phyloP scores from a whole-genome alignment of 129 eudicot species.

The Silybum marianum region DNA sequence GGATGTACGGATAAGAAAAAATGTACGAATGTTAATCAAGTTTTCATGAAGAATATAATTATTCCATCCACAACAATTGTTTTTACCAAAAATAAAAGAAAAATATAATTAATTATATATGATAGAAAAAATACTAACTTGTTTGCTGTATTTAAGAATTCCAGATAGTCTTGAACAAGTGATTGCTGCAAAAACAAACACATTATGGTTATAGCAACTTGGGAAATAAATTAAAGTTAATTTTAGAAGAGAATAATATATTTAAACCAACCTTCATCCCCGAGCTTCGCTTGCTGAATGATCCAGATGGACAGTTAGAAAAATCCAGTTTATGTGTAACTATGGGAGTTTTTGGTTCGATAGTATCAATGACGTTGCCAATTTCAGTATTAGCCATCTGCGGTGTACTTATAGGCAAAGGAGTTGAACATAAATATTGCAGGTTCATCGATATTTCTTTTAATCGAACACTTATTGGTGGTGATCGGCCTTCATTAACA shows the following conservation, averaged over 20 bases:
- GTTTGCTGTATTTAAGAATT: slow-evolving; percentile 75
- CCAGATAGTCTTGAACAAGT: slow-evolving; percentile 64
- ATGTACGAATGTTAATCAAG: background rate
- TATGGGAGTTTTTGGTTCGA: slow-evolving; percentile 69
- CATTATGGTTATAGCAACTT: background rate
- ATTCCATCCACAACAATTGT: too few species aligned
- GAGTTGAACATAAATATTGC: slow-evolving; percentile 55
- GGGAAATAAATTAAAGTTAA: background rate
- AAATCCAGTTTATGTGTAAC: slow-evolving; percentile 28
- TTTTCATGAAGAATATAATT: background rate
- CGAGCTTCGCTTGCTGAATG: slow-evolving; percentile 51
- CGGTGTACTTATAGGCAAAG: slow-evolving; percentile 28
- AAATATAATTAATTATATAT: background rate
- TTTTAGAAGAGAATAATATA: background rate
- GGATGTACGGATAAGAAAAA: background rate
- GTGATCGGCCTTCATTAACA: slow-evolving; percentile 40
- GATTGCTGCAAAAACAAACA: slow-evolving; percentile 51
- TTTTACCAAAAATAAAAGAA: background rate
- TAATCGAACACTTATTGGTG: slow-evolving; percentile 59
- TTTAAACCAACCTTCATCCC: slow-evolving; percentile 64
- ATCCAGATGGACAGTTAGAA: slow-evolving; percentile 49
- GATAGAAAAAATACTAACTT: slow-evolving; percentile 57
- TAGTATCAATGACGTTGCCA: slow-evolving; percentile 10
- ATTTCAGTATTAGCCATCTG: slow-evolving; percentile 24
- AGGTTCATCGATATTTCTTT: slow-evolving; percentile 53